Base-by-base conservation (phyloP, 2,329 filamentous ascomycete genomes). In the Didymella pinodella region DNA sequence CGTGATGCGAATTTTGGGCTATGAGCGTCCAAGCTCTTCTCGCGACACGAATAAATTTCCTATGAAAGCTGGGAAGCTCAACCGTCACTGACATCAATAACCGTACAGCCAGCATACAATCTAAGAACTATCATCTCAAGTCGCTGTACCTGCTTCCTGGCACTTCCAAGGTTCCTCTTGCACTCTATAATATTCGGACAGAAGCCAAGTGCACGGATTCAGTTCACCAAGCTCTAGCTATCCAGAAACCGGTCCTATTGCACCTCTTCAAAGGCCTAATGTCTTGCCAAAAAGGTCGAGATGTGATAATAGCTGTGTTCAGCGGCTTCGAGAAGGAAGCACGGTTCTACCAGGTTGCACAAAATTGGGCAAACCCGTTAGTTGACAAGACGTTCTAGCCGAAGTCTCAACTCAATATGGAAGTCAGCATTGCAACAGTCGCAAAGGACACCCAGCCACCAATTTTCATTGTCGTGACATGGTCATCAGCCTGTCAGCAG, bases 361-460 rank as follows among this genome's bases (percentile, higher is more conserved):
- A 41, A 50, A 3, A 46, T 29, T 29, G 32, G 11, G 49, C 29
- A 34, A 53, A 43, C 45, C 26, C 55, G 49, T 58, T 58, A 58
- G 29, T 49, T 58, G 55, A 53, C 49, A 48, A 49, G 55, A 44
- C 20, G 36, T 45, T 46, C 54, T 44, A 54, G 50, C 32, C 16
- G 18, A 8, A 34, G 46, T 46, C 41, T 53, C 43, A 40, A 50
- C 50, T 50, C 14, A 25, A 59, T 59, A 32, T 38, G 56, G 56
- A 20, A 36, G 32, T 43, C n/a, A 34, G 38, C 55, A 53, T 54
- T 58, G 55, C 45, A 58, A 58, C 55, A 25, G 55, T 58, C 38
- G 55, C 55, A 53, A 58, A 53, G 49, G 26, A 53, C 38, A 12
- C 48, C 38, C 49, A 58, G 55, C 55, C 55, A 58, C 55, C 55